Base-by-base conservation (phyloP, 2,329 filamentous ascomycete species). In the Ilyonectria robusta region DNA sequence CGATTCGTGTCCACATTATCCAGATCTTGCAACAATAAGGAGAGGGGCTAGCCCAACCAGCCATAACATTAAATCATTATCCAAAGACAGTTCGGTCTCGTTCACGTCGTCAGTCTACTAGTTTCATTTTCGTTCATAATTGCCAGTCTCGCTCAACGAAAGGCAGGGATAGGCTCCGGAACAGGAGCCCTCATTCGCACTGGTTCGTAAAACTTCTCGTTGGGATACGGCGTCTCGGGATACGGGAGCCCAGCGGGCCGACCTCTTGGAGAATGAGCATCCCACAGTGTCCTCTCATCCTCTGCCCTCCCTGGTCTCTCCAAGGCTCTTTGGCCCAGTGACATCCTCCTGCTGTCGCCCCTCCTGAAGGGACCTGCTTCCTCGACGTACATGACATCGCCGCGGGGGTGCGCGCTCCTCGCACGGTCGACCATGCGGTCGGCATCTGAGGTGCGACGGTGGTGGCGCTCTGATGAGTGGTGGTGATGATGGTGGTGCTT, bases 311-410 rank as follows among this genome's bases (percentile, higher is more conserved):
- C 66, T 37, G 63, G 9, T 31, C 50, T 31, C 63, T 72, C 70
- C 4, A 69, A 66, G 29, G 63, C 64, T 46, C 72, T 65, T n/a
- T 70, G 58, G 40, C 66, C 60, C 6, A 59, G n/a, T 19, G 65
- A 60, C 33, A 48, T 62, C 58, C 72, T 63, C 15, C 65, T 69
- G 50, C 56, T 19, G 47, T 69, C 63, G 42, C 51, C 42, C 2
- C 58, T 55, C 6, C 60, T 62, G 3, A 48, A 61, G 10, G 68
- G 65, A 1, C 65, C 68, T 10, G 69, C 44, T 19, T 74, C 72
- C 35, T 76, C 71, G 11, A 69, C 64, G 65, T 73, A 70, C 47
- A 69, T 51, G 47, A 65, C 59, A 21, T 75, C 73, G 4, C 67
- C 69, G 42, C 55, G 65, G 13, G 65, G 65, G 40, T 46, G 61